phyloP scores from a whole-genome alignment of 75 land plant species.

The Cunninghamia lanceolata region DNA sequence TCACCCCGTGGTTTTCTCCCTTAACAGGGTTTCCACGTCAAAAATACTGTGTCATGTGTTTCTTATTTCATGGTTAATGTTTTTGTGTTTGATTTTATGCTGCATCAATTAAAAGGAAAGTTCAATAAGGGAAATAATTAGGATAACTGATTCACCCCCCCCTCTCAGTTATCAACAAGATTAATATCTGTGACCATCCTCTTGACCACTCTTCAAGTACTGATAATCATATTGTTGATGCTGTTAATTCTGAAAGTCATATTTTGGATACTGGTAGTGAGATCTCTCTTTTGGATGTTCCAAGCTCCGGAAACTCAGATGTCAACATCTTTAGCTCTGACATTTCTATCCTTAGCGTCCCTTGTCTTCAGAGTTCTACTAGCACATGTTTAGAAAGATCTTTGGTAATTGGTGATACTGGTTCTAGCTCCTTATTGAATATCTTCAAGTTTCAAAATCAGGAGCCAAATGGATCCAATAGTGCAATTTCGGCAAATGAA shows the following conservation, averaged over 20 bases:
- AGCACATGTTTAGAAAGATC: neutral
- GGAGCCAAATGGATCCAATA: neutral
- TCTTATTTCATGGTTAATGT: too few relatives aligned
- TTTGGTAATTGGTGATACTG: neutral
- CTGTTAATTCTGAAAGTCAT: neutral
- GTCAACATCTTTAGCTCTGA: neutral
- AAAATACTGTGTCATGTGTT: too few relatives aligned
- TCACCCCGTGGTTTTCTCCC: too few relatives aligned
- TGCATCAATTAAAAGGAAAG: too few relatives aligned
- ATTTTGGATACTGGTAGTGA: neutral
- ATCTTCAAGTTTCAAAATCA: neutral
- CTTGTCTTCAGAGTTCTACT: neutral
- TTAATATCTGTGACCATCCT: neutral
- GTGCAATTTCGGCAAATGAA: neutral
- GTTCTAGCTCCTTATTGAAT: neutral
- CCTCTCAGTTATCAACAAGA: too few relatives aligned
- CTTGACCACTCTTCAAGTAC: neutral
- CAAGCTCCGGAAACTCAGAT: neutral
- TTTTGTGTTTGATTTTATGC: too few relatives aligned
- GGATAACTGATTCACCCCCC: too few relatives aligned
- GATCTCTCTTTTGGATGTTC: neutral
- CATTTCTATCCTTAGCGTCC: neutral
- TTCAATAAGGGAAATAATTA: too few relatives aligned
- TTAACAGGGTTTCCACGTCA: too few relatives aligned
- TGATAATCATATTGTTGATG: neutral